Evolutionary conservation across 768 basidiomycete genomes (phyloP), one percentile per base, ranked within the genome.

Genomic region (Tylopilus rubrobrunneus): DNA sequence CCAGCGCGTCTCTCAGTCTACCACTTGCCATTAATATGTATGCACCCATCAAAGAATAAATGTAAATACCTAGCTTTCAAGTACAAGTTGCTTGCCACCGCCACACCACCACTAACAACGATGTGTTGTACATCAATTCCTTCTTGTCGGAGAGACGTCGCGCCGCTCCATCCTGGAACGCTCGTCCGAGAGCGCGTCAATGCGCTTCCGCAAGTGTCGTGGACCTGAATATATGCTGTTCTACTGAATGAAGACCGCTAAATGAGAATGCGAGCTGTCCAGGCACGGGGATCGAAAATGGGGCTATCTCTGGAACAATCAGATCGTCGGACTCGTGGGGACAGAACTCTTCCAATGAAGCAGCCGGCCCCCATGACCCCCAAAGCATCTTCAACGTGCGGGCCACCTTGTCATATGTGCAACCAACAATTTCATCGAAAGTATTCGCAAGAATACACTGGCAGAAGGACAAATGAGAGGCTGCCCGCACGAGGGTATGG

Each of bases 91-190:
- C 91, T 92, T 15, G 95, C 96, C 0, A 99, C 96, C n/a, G n/a
- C n/a, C n/a, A n/a, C n/a, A 2, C 96, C 96, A 0, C 96, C 96
- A 54, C 92, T 92, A 15, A 89, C 84, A 1, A 97, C 90, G 25
- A 98, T 59, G 50, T 85, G 75, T 11, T 67, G 68, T 4, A 90
- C 70, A 8, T 61, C 49, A 1, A 84, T 67, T n/a, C 72, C 77
- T 23, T 71, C 62, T 37, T 85, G 56, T 1, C 75, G 86, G 21
- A 88, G 71, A 98, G 74, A 48, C 95, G 92, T 8, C 65, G 73
- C 6, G 89, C 80, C 0, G 85, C 89, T 0, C 85, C 81, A 3
- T 72, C 66, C 71, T 94, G 92, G 64, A 95, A 96, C 3, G 77
- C 78, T 5, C 83, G 73, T 11, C 87, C 90, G 4, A 94, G 66